Conservation (phyloP, 306 rosid species). For the Inga laurina region DNA sequence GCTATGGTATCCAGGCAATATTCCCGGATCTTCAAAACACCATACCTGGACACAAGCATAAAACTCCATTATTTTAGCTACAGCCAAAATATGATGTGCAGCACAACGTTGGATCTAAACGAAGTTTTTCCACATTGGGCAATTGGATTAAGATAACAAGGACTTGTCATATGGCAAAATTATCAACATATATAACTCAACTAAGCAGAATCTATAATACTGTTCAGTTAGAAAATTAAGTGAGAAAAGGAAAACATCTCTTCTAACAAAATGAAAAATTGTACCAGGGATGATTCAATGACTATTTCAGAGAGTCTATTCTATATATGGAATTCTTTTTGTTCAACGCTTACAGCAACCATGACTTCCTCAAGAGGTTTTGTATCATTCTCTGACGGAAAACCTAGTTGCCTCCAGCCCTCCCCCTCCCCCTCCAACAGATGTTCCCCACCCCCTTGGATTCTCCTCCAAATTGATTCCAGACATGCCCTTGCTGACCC, state of each 20-base stretch:
- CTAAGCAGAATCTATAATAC: neutral
- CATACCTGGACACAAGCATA: constrained; percentile 64
- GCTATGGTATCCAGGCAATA: constrained; percentile 84
- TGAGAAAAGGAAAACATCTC: constrained; percentile 23
- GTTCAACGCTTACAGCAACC: constrained; percentile 1
- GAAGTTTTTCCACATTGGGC: constrained; percentile 11
- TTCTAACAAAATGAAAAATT: constrained; percentile 8
- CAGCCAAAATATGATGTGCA: constrained; percentile 21
- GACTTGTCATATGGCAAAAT: constrained; percentile 4
- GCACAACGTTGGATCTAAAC: neutral
- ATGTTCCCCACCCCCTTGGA: neutral
- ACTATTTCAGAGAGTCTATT: constrained; percentile 9
- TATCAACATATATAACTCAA: constrained; percentile 7
- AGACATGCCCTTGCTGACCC: neutral
- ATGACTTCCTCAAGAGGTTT: neutral
- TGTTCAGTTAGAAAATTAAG: constrained; percentile 15
- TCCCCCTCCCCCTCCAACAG: neutral
- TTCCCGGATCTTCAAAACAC: constrained; percentile 81
- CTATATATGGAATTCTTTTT: neutral
- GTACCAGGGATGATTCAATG: neutral
- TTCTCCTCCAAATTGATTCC: neutral
- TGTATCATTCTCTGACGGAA: neutral
- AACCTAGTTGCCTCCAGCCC: neutral
- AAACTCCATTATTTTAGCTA: constrained; percentile 10
- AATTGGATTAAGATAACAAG: constrained; percentile 16